A percentile compares a stretch with the other conserved stretches of the same genome.
Conservation (phyloP, 2,329 filamentous ascomycete genomes). For the Gnomoniopsis sp. region DNA sequence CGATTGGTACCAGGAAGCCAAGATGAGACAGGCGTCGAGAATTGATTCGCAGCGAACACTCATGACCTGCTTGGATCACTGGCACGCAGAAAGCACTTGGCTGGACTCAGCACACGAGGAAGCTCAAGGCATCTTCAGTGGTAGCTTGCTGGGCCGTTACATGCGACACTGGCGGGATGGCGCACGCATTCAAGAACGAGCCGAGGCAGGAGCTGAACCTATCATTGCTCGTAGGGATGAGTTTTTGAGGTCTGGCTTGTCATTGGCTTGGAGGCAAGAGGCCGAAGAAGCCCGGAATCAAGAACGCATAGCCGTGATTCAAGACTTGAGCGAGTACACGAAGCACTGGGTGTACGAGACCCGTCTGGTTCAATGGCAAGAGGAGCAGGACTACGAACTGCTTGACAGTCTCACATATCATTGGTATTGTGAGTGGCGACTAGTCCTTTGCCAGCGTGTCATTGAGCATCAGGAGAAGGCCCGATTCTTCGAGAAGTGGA, state of each 20-base stretch:
- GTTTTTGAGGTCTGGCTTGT: constrained; percentile 14
- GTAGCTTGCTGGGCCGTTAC: constrained; percentile 14
- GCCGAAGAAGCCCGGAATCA: constrained; percentile 13
- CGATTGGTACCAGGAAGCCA: constrained; percentile 29
- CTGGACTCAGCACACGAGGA: constrained; percentile 12
- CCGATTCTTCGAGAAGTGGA: constrained; percentile 15
- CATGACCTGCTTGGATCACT: constrained; percentile 19
- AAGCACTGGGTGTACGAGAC: constrained; percentile 18
- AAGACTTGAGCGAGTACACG: constrained; percentile 11
- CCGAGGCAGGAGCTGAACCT: constrained; percentile 15
- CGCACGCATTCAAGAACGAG: constrained; percentile 13
- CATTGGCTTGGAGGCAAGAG: constrained; percentile 17
- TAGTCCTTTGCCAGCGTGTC: constrained; percentile 13
- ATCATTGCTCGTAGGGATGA: constrained; percentile 19
- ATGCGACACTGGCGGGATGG: constrained; percentile 12
- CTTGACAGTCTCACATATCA: constrained; percentile 15
- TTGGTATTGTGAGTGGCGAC: constrained; percentile 18
- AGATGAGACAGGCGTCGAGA: constrained; percentile 22
- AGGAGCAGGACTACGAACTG: constrained; percentile 9
- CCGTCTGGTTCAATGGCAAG: constrained; percentile 9
- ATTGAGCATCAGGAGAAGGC: constrained; percentile 13
- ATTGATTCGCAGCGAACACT: constrained; percentile 17
- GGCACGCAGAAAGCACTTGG: constrained; percentile 20
- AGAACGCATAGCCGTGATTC: constrained; percentile 3
- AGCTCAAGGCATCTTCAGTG: constrained; percentile 13